Base-by-base conservation (phyloP, 345 rosid genomes). In the Hibiscus syriacus region DNA sequence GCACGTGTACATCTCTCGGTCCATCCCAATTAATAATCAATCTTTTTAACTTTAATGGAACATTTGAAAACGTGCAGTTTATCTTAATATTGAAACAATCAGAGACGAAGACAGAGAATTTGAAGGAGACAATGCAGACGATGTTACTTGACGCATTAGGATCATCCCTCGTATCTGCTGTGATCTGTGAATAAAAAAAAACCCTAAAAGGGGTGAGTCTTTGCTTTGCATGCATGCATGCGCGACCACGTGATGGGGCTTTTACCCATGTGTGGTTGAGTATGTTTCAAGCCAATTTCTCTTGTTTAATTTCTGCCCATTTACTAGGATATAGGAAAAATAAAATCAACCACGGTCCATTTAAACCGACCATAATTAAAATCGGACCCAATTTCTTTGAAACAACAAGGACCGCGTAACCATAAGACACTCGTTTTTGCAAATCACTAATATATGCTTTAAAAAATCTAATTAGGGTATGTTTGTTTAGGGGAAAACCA, bases 121-220 rank as follows among this genome's bases (percentile, higher is more conserved):
- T 39, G 45, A 11, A 48, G 77, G 69, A 63, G 83, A 78, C 74
- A 72, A 52, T 50, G 70, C 74, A 75, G 80, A 78, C 78, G 79
- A 81, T 84, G 84, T 80, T 84, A 82, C 88, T 84, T 80, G 69
- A 80, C 85, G 84, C 82, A 78, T 72, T 78, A 60, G 71, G 38
- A 64, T 39, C 71, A 19, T 46, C 55, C 43, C 67, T 77, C 76
- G 77, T 64, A 60, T 61, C 75, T 73, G 80, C 66, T 67, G 68
- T 63, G 58, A 25, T 38, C 1, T 38, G 43, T 38, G 43, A 38
- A 38, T 38, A 7, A 5, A 16, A 46, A n/a, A 11, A 19, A 19
- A 48, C 53, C 53, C 53, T 17, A 50, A 50, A 50, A 50, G 19
- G 64, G 27, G 4, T 52, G 39, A 48, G 32, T 1, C 30, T 27